These are phyloP conservation scores for Astrothelium macrocarpum DNA, from an alignment of 495 filamentous ascomycete species.

Conservation along the genomic window DNA sequence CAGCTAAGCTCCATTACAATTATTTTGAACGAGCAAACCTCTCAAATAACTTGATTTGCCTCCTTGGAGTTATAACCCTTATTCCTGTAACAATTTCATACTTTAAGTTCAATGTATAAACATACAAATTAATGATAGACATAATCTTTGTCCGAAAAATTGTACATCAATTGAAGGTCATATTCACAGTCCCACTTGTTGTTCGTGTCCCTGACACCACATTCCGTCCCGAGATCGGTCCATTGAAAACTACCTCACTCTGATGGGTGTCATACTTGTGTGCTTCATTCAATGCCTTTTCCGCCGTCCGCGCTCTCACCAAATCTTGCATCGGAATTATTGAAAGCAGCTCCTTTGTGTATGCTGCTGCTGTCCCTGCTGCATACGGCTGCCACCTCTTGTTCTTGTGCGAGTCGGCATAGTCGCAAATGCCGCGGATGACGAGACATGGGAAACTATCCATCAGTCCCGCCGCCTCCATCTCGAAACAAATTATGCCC, in stretches of 20 bases:
- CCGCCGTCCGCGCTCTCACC: not conserved
- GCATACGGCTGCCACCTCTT: slow-evolving; percentile 19
- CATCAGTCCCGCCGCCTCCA: slow-evolving; percentile 27
- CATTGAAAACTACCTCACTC: not conserved
- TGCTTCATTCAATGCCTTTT: too few relatives aligned
- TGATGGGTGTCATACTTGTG: not conserved
- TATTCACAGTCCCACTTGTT: not conserved
- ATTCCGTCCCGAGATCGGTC: not conserved
- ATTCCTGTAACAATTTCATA: not conserved
- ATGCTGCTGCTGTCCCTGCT: slow-evolving; percentile 22
- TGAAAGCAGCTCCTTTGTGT: slow-evolving; percentile 17
- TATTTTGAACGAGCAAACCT: not conserved
- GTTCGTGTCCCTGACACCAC: not conserved
- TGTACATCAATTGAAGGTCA: not conserved
- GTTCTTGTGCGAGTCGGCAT: slow-evolving; percentile 24
- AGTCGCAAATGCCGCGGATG: slow-evolving; percentile 26
- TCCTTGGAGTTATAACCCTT: not conserved
- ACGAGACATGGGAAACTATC: slow-evolving; percentile 21
- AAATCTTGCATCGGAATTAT: not conserved
- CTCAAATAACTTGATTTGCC: not conserved
- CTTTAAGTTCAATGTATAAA: not conserved
- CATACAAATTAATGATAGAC: not conserved
- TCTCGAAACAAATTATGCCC: slow-evolving; percentile 25
- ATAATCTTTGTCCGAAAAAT: not conserved
- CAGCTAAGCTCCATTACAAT: too few relatives aligned